Conservation (phyloP, 495 filamentous ascomycete genomes). For the Rusavskia elegans region DNA sequence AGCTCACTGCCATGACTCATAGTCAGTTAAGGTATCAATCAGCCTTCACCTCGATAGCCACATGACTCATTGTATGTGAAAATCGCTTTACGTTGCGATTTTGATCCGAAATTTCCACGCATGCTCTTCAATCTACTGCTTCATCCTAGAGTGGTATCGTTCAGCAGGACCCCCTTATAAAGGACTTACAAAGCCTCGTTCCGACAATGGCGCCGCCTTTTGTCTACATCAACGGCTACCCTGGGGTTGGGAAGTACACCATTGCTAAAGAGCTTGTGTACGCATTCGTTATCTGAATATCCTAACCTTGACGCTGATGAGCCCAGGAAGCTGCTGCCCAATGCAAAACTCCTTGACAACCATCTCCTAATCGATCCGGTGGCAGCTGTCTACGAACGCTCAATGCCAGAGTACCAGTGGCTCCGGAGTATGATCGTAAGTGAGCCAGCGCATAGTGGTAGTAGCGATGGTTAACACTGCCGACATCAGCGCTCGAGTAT, state of each 20-base stretch:
- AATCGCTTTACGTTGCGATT: too few relatives aligned
- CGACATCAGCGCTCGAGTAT: background rate
- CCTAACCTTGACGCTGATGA: background rate
- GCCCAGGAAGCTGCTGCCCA: background rate
- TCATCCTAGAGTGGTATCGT: too few relatives aligned
- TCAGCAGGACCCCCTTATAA: too few relatives aligned
- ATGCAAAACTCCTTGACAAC: conserved; percentile 1
- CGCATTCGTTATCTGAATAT: background rate
- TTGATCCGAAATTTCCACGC: too few relatives aligned
- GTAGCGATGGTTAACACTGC: background rate
- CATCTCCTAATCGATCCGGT: conserved; percentile 3
- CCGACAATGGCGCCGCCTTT: background rate
- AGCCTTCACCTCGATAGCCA: too few relatives aligned
- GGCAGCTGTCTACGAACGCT: background rate
- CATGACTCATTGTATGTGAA: too few relatives aligned
- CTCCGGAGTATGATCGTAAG: background rate
- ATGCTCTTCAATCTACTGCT: too few relatives aligned
- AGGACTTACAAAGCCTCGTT: background rate
- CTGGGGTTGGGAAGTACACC: conserved; percentile 1
- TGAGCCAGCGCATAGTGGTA: background rate
- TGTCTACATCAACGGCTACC: conserved; percentile 4
- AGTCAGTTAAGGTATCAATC: too few relatives aligned
- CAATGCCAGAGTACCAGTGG: background rate
- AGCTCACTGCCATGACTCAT: too few relatives aligned
- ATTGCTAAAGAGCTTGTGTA: background rate